These are phyloP conservation scores for Nepenthes mirabilis DNA, from an alignment of 148 eudicot genomes.

Conservation along the genomic window DNA sequence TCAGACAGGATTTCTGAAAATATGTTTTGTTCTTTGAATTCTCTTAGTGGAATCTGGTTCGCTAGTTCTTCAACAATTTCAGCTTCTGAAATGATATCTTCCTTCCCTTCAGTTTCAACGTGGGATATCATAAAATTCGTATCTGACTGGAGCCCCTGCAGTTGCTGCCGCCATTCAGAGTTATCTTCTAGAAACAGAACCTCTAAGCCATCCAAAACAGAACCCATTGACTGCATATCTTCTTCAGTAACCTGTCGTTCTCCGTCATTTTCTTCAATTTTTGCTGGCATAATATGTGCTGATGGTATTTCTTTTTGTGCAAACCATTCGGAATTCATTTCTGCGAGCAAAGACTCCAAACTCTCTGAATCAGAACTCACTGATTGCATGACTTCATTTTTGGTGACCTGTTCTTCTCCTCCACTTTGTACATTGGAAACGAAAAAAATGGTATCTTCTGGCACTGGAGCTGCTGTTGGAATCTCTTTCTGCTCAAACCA, in stretches of 20 bases:
- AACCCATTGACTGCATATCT: not conserved
- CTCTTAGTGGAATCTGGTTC: not conserved
- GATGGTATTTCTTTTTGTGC: slow-evolving; percentile 8
- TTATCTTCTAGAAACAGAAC: not conserved
- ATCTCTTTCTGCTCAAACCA: slow-evolving; percentile 6
- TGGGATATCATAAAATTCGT: not conserved
- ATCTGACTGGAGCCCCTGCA: not conserved
- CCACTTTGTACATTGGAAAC: not conserved
- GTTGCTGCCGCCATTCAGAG: not conserved
- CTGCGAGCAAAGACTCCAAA: slow-evolving; percentile 6
- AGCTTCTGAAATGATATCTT: not conserved
- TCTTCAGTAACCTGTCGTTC: not conserved
- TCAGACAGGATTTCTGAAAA: not conserved
- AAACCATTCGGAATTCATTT: slow-evolving; percentile 5
- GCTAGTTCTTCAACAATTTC: not conserved
- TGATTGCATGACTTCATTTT: slow-evolving; percentile 4
- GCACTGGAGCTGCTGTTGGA: slow-evolving; percentile 17
- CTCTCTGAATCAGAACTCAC: slow-evolving; percentile 9
- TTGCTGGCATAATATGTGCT: not conserved
- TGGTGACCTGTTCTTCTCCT: not conserved
- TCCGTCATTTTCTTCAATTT: not conserved
- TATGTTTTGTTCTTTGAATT: not conserved
- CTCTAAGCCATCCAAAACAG: not conserved
- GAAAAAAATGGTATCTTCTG: slow-evolving; percentile 7
- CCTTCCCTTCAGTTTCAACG: not conserved